Percentiles rank a stretch among this genome's conserved stretches.
Conservation (phyloP, 345 rosid genomes). For the thale cress (Arabidopsis thaliana) region TAIR10.1 NC_003074.8:5332501-5333000, state of each 20-base stretch:
- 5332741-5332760: conserved; percentile 98
- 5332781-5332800: conserved; percentile 76
- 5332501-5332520: conserved; percentile 90
- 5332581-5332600: conserved; percentile 92
- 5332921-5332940: conserved; percentile 99
- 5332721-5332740: conserved; percentile 96
- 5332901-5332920: conserved; percentile 77
- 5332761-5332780: conserved; percentile 72
- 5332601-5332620: conserved; percentile 90
- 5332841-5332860: conserved; percentile 87
- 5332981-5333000: neutral
- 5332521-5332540: conserved; percentile 98
- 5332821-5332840: conserved; percentile 98
- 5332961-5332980: conserved; percentile 13
- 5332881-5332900: conserved; percentile 54
- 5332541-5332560: conserved; percentile 80
- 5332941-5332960: conserved; percentile 98
- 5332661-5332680: conserved; percentile 98
- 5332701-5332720: conserved; percentile 95
- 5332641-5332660: conserved; percentile 92
- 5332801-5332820: conserved; percentile 89
- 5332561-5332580: conserved; percentile 85
- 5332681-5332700: conserved; percentile 96
- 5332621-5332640: conserved; percentile 87
- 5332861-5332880: conserved; percentile 83